Evolutionary conservation across 805 yeast species (phyloP).

Genomic region (Candida montana): DNA sequence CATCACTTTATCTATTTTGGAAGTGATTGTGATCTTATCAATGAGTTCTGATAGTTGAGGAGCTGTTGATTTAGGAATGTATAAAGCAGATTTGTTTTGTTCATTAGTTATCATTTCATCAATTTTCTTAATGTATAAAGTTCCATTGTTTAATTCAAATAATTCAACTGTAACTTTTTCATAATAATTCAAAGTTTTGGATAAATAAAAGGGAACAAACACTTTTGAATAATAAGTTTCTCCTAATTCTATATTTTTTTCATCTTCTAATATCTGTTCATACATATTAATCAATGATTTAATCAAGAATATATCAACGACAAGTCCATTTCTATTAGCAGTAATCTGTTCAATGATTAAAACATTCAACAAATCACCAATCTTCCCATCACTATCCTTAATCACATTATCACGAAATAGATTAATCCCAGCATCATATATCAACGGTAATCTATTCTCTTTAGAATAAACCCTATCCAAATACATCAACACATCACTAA

Average conservation of each 20-base stretch:
- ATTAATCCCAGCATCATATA: conserved; percentile 70
- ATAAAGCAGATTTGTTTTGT: conserved; percentile 46
- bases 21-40: conserved; percentile 53
- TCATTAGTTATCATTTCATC: conserved; percentile 57
- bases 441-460: conserved; percentile 55
- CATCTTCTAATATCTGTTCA: conserved; percentile 52
- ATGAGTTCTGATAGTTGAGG: conserved; percentile 51
- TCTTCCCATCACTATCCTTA: conserved; percentile 39
- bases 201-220: conserved; percentile 63
- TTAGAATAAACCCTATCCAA: conserved; percentile 80
- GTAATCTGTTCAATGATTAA: conserved; percentile 52
- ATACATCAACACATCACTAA: conserved; percentile 82
- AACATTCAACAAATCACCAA: conserved; percentile 46
- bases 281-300: conserved; percentile 65
- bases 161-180: conserved; percentile 39
- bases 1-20: conserved; percentile 53
- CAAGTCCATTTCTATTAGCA: conserved; percentile 49
- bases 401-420: conserved; percentile 60
- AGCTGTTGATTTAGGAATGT: conserved; percentile 47
- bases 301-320: conserved; percentile 53
- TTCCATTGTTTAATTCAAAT: conserved; percentile 41
- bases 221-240: conserved; percentile 58
- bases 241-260: conserved; percentile 31
- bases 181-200: conserved; percentile 53
- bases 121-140: conserved; percentile 48